Conservation (phyloP, 768 basidiomycete species). For the Trametopsis cervina region DNA sequence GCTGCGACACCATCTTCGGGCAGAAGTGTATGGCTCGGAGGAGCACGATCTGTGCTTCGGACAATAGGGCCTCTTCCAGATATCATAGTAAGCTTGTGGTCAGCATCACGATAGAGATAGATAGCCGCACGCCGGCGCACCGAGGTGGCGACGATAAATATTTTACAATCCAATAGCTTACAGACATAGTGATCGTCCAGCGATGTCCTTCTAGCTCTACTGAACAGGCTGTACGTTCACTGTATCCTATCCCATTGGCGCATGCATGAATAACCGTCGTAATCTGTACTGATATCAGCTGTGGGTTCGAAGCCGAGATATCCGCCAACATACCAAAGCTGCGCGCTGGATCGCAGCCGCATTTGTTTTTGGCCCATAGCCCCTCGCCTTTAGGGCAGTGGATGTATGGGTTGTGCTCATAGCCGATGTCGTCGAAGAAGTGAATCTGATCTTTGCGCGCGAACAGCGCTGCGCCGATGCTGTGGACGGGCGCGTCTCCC, state of each 20-base stretch:
- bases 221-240: background rate
- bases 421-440: conserved; percentile 71
- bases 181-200: background rate
- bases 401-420: conserved; percentile 47
- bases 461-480: conserved; percentile 43
- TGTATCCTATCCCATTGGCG: conserved; percentile 39
- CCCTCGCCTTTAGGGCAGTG: conserved; percentile 37
- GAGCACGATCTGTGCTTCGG: background rate
- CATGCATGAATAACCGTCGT: conserved; percentile 53
- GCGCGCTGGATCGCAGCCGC: conserved; percentile 40
- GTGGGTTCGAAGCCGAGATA: conserved; percentile 1
- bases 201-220: background rate
- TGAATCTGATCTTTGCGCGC: conserved; percentile 52
- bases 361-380: conserved; percentile 35
- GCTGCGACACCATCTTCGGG: background rate
- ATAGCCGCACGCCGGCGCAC: background rate
- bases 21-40: background rate
- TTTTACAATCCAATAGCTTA: background rate
- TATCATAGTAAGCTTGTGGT: background rate
- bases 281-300: no score
- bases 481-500: conserved; percentile 43
- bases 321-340: conserved; percentile 54
- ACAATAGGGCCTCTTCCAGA: background rate
- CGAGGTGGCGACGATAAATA: background rate
- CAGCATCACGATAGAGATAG: background rate